These are phyloP conservation scores for Kwoniella dejecticola DNA, from an alignment of 768 basidiomycete species.

Conservation along the genomic window DNA sequence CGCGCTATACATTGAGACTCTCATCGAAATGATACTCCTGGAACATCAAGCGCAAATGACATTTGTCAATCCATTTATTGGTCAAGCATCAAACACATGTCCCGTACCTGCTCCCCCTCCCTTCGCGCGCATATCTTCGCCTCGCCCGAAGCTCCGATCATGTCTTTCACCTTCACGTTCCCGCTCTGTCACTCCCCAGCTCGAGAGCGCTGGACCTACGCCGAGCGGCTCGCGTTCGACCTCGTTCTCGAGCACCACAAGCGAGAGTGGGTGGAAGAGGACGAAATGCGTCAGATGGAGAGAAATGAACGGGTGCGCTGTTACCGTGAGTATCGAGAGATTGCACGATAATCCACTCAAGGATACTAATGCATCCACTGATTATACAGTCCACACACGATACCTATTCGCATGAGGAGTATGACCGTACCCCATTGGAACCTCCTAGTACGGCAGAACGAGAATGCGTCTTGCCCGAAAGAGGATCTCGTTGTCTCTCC, in stretches of 20 bases:
- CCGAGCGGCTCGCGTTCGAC: slow-evolving; percentile 27
- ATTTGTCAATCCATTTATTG: not conserved
- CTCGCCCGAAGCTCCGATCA: slow-evolving; percentile 16
- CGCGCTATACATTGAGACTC: too few relatives aligned
- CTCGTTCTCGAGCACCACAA: slow-evolving; percentile 32
- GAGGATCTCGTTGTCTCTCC: slow-evolving; percentile 59
- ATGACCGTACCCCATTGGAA: slow-evolving; percentile 77
- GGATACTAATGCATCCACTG: too few relatives aligned
- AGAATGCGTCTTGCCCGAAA: slow-evolving; percentile 72
- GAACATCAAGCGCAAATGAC: slow-evolving; percentile 1
- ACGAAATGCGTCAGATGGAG: slow-evolving; percentile 45
- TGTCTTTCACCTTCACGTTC: slow-evolving; percentile 25
- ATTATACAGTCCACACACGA: slow-evolving; percentile 56
- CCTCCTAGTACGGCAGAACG: slow-evolving; percentile 61
- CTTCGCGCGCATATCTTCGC: not conserved
- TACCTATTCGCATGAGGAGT: slow-evolving; percentile 60
- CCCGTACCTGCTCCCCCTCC: not conserved
- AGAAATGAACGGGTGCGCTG: slow-evolving; percentile 35
- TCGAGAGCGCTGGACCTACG: not conserved
- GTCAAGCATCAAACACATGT: not conserved
- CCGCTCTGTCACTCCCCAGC: not conserved
- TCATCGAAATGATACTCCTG: slow-evolving; percentile 3
- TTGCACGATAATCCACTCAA: not conserved
- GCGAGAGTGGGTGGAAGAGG: slow-evolving; percentile 29
- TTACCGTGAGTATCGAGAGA: slow-evolving; percentile 41